These are phyloP conservation scores for Cordyceps pruinosa DNA, from an alignment of 2,329 filamentous ascomycete species.

Conservation along the genomic window DNA sequence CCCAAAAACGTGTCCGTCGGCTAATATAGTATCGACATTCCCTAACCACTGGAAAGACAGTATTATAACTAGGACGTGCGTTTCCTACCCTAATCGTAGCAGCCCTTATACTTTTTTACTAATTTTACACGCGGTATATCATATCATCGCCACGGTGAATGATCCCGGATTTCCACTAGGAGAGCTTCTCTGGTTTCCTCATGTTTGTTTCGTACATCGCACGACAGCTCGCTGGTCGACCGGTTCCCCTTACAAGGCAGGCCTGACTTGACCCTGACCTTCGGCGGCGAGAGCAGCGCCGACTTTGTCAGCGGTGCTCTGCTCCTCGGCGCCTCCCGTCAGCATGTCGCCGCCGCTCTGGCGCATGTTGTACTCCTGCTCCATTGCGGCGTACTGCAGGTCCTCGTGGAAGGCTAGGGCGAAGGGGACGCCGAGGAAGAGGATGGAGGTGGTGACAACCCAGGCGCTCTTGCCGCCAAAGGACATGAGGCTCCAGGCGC, in stretches of 20 bases:
- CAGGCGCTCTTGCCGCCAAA: conserved; percentile 84
- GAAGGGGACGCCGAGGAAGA: conserved; percentile 88
- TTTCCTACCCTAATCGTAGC: not conserved
- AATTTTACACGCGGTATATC: conserved; percentile 8
- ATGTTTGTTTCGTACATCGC: not conserved
- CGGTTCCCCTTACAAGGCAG: conserved; percentile 38
- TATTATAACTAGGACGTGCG: not conserved
- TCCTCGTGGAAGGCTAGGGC: conserved; percentile 91
- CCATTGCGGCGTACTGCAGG: conserved; percentile 95
- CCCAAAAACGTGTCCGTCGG: not conserved
- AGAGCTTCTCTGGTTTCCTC: not conserved
- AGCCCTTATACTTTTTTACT: not conserved
- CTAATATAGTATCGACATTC: not conserved
- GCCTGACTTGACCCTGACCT: conserved; percentile 33
- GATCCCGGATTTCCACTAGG: not conserved
- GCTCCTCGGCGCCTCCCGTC: conserved; percentile 39
- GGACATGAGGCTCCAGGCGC: conserved; percentile 48
- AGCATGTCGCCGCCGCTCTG: conserved; percentile 74
- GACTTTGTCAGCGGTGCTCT: conserved; percentile 42
- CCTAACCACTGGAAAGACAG: not conserved
- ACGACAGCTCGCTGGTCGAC: not conserved
- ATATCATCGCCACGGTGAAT: conserved; percentile 8
- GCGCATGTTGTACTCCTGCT: conserved; percentile 94
- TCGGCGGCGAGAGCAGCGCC: conserved; percentile 40
- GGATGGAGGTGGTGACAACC: conserved; percentile 82